These are phyloP conservation scores for Papilionanthe hybrid DNA, from an alignment of 116 monocot species.

Conservation along the genomic window DNA sequence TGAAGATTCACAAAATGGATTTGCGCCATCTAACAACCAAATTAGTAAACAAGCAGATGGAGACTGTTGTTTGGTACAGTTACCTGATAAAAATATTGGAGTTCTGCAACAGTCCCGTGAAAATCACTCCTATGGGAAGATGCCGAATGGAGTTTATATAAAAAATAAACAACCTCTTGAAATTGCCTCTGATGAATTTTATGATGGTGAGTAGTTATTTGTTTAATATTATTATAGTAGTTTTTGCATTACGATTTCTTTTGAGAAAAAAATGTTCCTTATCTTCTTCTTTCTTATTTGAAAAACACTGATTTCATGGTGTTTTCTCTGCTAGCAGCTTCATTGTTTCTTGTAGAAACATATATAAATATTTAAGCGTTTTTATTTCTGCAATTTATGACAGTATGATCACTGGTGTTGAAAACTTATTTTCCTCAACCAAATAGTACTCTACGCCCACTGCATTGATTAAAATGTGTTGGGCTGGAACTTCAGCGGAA, in stretches of 20 bases:
- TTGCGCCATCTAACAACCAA: constrained; percentile 12
- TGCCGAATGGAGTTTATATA: constrained; percentile 11
- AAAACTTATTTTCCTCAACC: neutral
- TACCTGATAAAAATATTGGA: constrained; percentile 13
- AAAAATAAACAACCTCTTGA: constrained; percentile 14
- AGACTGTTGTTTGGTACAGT: constrained; percentile 7
- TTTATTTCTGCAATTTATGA: too few species aligned
- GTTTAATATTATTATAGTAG: neutral
- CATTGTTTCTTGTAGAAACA: neutral
- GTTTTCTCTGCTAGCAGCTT: neutral
- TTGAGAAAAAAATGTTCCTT: neutral
- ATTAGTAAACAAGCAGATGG: constrained; percentile 8
- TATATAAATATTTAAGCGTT: too few species aligned
- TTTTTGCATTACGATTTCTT: neutral
- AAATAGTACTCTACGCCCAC: neutral
- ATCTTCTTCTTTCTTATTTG: neutral
- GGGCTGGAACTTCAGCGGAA: neutral
- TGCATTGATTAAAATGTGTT: neutral
- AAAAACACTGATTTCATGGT: neutral
- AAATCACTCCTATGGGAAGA: constrained; percentile 2
- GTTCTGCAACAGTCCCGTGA: constrained; percentile 15
- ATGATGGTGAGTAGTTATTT: constrained; percentile 12
- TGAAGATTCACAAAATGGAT: constrained; percentile 20
- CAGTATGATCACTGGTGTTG: neutral
- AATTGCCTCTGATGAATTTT: constrained; percentile 4